Evolutionary conservation across 441 rosid genomes (phyloP), one percentile per base, ranked within the genome.

Genomic region (Adansonia madagascariensis): DNA sequence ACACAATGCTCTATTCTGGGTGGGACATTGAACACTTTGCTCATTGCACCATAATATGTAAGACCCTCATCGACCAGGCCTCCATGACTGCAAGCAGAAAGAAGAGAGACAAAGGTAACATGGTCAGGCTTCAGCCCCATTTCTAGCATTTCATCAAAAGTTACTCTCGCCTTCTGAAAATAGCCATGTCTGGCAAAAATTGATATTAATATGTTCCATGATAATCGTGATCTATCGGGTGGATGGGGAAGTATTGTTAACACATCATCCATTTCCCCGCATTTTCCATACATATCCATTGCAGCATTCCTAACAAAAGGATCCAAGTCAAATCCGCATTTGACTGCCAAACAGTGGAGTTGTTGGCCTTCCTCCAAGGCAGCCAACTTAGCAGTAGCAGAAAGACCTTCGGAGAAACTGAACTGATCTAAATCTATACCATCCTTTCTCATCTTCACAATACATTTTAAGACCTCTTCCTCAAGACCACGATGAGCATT

Each of bases 41-140:
- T 81, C 89, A 95, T 93, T 79, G 86, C 80, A 80, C 82, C 77
- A 69, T 89, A 95, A 79, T 90, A 89, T 15, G 81, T 83, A 60
- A 92, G 87, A 79, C 98, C 98, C 75, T 92, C 90, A 47, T 95
- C 89, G 74, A 91, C 96, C 61, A 95, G 78, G 35, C 97, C 98
- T n/a, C 92, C 91, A 71, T 95, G 98, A 81, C 88, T 93, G 81
- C 98, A 95, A 1, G 98, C 97, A 56, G 95, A 89, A 61, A 95
- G 94, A 80, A 93, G 94, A 82, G 94, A 90, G 56, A 95, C 91
- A 81, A 93, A 95, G 57, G 98, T 95, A 18, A 92, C 94, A 73
- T 86, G 92, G 75, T 93, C 92, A 3, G 98, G 98, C 78, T 86
- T 87, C 75, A 82, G 53, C 75, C 91, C 90, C 52, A 86, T 78